phyloP scores from a whole-genome alignment of 192 early-diverging fungal species.

The Podila epigama region DNA sequence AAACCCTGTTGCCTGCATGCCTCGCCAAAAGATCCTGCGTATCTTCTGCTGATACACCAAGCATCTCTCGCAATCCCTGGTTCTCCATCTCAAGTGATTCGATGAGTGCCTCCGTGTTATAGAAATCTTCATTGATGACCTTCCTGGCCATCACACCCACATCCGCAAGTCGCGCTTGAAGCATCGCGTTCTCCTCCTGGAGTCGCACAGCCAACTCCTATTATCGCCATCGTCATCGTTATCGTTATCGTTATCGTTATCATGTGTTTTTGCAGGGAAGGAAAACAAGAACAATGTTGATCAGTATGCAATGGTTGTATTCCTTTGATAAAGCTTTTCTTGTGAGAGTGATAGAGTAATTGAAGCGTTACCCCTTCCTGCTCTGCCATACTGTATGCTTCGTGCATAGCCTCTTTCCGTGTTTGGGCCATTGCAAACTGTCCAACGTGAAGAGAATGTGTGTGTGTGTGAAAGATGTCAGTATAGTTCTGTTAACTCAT shows the following conservation, averaged over 20 bases:
- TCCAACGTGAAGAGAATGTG: background rate
- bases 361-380: conserved; percentile 50
- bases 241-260: background rate
- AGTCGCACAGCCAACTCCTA: conserved; percentile 24
- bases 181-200: conserved; percentile 27
- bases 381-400: conserved; percentile 43
- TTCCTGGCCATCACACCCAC: conserved; percentile 37
- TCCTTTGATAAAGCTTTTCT: too few species aligned
- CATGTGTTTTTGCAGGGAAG: background rate
- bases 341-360: too few species aligned
- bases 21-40: background rate
- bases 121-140: conserved; percentile 38
- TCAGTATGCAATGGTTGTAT: background rate
- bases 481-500: too few species aligned
- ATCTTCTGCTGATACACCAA: conserved; percentile 29
- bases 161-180: conserved; percentile 33
- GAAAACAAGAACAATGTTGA: background rate
- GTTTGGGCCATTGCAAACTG: conserved; percentile 49
- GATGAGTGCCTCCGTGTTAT: conserved; percentile 39
- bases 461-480: too few species aligned
- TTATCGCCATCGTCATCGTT: background rate
- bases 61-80: conserved; percentile 37
- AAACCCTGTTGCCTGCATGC: conserved; percentile 31
- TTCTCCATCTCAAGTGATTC: conserved; percentile 43
- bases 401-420: conserved; percentile 46